These are phyloP conservation scores for Trichoderma gamsii DNA, from an alignment of 495 filamentous ascomycete genomes.

Conservation along the genomic window DNA sequence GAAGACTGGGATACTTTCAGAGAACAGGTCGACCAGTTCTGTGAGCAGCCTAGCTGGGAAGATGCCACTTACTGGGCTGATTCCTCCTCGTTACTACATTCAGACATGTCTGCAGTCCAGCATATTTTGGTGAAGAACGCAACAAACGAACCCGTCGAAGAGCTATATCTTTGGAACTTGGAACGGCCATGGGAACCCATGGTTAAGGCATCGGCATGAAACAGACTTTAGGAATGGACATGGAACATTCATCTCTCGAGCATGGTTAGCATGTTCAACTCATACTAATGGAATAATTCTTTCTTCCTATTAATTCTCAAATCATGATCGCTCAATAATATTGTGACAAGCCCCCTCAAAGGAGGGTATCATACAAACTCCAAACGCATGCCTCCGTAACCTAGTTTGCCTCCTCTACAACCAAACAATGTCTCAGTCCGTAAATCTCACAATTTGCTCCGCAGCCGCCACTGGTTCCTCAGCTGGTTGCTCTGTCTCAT, in stretches of 20 bases:
- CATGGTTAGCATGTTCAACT: background rate
- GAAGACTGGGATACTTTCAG: background rate
- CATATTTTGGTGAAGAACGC: background rate
- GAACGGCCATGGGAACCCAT: constrained; percentile 15
- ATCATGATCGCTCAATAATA: background rate
- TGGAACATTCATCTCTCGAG: background rate
- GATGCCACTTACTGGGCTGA: background rate
- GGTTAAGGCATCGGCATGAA: constrained; percentile 2
- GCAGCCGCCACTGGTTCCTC: background rate
- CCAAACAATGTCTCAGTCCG: background rate
- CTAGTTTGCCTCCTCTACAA: background rate
- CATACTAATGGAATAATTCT: background rate
- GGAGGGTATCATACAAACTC: constrained; percentile 10
- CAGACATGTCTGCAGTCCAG: background rate
- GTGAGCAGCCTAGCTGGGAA: constrained; percentile 2
- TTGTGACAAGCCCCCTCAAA: background rate
- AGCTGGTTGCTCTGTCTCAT: constrained; percentile 35
- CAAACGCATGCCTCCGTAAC: background rate
- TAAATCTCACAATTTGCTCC: background rate
- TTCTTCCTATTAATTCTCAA: background rate
- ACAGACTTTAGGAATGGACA: background rate
- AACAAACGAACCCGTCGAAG: background rate
- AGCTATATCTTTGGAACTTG: constrained; percentile 16
- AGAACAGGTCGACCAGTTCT: constrained; percentile 15
- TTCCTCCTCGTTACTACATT: background rate